Evolutionary conservation across 441 rosid species (phyloP).

Genomic region (Populus tomentosa): DNA sequence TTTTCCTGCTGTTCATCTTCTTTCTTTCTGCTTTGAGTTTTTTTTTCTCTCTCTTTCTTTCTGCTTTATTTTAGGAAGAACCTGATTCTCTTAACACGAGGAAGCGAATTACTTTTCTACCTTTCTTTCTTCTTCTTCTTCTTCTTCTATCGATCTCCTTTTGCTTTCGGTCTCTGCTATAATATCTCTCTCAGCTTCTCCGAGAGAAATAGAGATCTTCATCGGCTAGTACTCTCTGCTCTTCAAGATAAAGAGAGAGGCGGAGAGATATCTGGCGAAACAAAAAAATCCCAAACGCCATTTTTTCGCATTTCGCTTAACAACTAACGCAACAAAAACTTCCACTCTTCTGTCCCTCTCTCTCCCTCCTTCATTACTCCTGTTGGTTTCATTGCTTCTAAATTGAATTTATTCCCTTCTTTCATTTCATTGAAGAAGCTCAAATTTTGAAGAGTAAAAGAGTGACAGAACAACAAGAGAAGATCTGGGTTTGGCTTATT

Average conservation of each 20-base stretch:
- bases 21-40: neutral
- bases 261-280: constrained; percentile 23
- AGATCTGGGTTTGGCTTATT: constrained; percentile 24
- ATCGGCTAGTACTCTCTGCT: neutral
- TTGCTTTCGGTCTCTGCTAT: constrained; percentile 14
- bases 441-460: constrained; percentile 5
- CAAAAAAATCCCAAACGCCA: neutral
- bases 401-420: neutral
- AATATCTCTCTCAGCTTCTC: constrained; percentile 4
- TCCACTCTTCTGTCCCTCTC: neutral
- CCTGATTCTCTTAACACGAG: constrained; percentile 60
- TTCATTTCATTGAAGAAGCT: constrained; percentile 6
- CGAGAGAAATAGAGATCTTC: constrained; percentile 1
- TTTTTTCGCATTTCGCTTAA: constrained; percentile 8
- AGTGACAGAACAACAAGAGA: constrained; percentile 4
- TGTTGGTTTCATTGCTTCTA: neutral
- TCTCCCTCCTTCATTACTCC: neutral
- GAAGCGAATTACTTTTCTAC: constrained; percentile 40
- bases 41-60: neutral
- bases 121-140: neutral
- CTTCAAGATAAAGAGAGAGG: constrained; percentile 2
- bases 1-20: neutral
- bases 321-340: neutral
- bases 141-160: neutral
- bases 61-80: constrained; percentile 39